Evolutionary conservation across 1,284 basidiomycete genomes (phyloP).

Genomic region (Fomitopsis betulina): DNA sequence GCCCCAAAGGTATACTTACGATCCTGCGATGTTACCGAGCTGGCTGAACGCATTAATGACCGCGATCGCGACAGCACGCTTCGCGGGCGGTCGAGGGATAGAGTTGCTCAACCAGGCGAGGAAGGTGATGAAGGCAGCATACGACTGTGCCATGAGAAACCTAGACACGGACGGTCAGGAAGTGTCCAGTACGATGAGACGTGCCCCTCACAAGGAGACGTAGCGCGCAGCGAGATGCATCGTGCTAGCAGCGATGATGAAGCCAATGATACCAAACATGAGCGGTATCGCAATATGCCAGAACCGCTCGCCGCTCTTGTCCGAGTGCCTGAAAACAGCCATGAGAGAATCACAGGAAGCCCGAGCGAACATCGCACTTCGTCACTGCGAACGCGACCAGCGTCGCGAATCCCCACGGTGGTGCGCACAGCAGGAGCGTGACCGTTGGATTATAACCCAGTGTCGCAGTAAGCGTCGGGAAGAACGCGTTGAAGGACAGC

Average conservation of each 20-base stretch:
- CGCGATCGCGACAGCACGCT: conserved; percentile 75
- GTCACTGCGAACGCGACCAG: conserved; percentile 46
- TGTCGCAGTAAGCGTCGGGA: conserved; percentile 66
- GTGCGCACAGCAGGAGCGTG: conserved; percentile 71
- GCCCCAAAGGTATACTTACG: conserved; percentile 41
- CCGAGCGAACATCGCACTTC: conserved; percentile 29
- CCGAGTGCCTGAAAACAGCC: conserved; percentile 50
- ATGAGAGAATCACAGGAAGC: not conserved
- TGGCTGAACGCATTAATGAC: conserved; percentile 72
- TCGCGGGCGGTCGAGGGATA: conserved; percentile 62
- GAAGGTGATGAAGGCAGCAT: conserved; percentile 65
- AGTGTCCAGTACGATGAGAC: not conserved
- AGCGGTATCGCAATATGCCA: conserved; percentile 57
- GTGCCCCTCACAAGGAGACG: conserved; percentile 53
- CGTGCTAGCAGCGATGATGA: conserved; percentile 67
- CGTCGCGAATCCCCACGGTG: conserved; percentile 72
- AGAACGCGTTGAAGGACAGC: conserved; percentile 71
- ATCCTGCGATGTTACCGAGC: conserved; percentile 71
- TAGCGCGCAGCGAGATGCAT: conserved; percentile 68
- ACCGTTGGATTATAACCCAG: conserved; percentile 62
- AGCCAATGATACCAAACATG: conserved; percentile 62
- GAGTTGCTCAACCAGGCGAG: conserved; percentile 71
- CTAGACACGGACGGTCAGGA: conserved; percentile 28
- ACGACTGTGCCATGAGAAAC: conserved; percentile 75
- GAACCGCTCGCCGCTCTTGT: conserved; percentile 61